Base-by-base conservation (phyloP, 139 green algal genomes). In the Astrephomene gubernaculifera region DNA sequence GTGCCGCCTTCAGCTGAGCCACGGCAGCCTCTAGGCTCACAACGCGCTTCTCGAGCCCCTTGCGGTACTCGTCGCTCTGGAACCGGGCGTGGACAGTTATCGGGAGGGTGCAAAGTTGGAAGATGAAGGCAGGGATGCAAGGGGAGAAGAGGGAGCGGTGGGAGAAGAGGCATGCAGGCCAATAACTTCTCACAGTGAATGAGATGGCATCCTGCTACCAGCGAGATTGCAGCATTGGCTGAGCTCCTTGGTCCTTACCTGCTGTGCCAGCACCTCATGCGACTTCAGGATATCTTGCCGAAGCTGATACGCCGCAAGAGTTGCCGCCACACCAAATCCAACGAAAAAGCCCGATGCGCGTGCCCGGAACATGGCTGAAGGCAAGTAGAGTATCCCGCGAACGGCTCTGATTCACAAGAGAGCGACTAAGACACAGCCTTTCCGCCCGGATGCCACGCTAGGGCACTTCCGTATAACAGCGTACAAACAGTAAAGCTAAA, bases 211-310 rank as follows among this genome's bases (percentile, higher is more conserved):
- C 49, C 14, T 57, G 49, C 17, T 12, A 57, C 49, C 17, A 25
- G 49, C 49, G 49, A 17, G 17, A 17, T 12, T 17, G 49, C 49
- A 25, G 17, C 14, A 57, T 12, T 57, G n/a, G n/a, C n/a, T n/a
- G n/a, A n/a, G n/a, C n/a, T n/a, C n/a, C n/a, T n/a, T n/a, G n/a
- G n/a, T 43, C 8, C 78, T 5, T 10, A 79, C 79, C 79, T 86
- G 79, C 35, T 69, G 33, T 14, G 61, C 35, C 3, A 78, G 29
- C 35, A 61, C 79, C 25, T 76, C 64, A 22, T 86, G 79, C 0
- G 35, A 61, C 31, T 78, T 86, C 14, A 86, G 45, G 65, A 86
- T 86, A 49, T 86, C 79, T 45, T 69, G 45, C 61, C 79, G 45
- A 27, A 86, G 2, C 24, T 86, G 79, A 35, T 86, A 86, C 1